Evolutionary conservation across 306 rosid species (phyloP), one percentile per base, ranked within the genome.

Genomic region (barrel medic (Medicago truncatula)): DNA sequence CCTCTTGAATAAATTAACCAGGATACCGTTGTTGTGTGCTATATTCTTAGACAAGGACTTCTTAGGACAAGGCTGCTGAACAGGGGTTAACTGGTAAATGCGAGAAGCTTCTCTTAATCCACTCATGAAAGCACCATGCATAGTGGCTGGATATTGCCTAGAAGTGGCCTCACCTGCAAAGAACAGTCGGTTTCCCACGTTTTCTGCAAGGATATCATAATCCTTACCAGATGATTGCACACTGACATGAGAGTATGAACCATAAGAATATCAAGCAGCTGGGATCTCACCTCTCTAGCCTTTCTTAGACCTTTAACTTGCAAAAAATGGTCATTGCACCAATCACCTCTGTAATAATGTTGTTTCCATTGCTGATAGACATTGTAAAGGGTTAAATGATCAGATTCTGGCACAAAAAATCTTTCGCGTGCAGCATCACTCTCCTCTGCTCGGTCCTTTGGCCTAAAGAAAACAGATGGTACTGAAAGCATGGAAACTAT

Each of bases 101-200:
- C 80, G 76, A 2, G 98, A 89, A 62, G 98, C 98, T 83, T 95
- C 98, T 87, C 98, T 85, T 75, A 92, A 81, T 75, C 98, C 98
- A 80, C 97, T 95, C 78, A 95, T 76, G 80, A 84, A 90, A 73
- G 97, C 98, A 50, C 98, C 97, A 41, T 95, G 98, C 98, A 92
- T 95, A 21, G 96, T 95, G 75, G 97, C 98, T 34, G 98, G 97
- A 85, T 92, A 85, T 67, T 95, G 92, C 86, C 96, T 89, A 77
- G 78, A 85, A 41, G 98, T 95, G 59, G 98, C 98, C 86, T 95
- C 98, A 21, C 97, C 98, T 43, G 98, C 97, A 77, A 95, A 95
- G 87, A 90, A 95, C 56, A 95, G 85, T 9, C 85, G 83, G 76
- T 84, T 89, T 49, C 93, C 89, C 78, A 95, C 93, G 11, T 81